Conservation (phyloP, 768 basidiomycete species). For the Boletus rufocinnamomeus region DNA sequence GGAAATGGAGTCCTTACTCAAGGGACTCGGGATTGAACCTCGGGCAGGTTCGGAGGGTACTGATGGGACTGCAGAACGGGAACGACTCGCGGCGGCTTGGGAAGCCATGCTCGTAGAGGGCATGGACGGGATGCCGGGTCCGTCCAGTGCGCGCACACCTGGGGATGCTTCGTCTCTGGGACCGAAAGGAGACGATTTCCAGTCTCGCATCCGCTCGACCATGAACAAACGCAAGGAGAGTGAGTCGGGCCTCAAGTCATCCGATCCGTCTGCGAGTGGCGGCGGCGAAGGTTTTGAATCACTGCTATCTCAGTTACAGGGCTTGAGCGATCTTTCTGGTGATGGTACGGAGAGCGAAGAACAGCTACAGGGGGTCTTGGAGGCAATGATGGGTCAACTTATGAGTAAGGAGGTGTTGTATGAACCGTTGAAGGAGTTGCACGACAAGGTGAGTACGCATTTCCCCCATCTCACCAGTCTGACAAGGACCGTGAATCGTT, state of each 20-base stretch:
- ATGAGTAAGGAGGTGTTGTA: constrained; percentile 55
- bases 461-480: not conserved
- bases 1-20: constrained; percentile 42
- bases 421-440: constrained; percentile 80
- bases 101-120: constrained; percentile 69
- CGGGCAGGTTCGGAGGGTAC: constrained; percentile 18
- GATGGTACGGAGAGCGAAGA: constrained; percentile 44
- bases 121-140: constrained; percentile 42
- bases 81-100: constrained; percentile 61
- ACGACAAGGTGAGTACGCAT: constrained; percentile 26
- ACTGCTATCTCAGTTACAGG: constrained; percentile 49
- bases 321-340: constrained; percentile 37
- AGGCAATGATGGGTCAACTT: constrained; percentile 53
- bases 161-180: constrained; percentile 4
- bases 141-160: constrained; percentile 3
- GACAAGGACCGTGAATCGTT: constrained; percentile 17
- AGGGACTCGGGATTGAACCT: constrained; percentile 14
- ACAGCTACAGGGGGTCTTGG: constrained; percentile 67
- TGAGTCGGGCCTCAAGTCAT: constrained; percentile 44
- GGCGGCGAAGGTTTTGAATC: constrained; percentile 47
- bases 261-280: constrained; percentile 10
- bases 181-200: constrained; percentile 50
- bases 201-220: constrained; percentile 67
- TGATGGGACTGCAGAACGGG: constrained; percentile 27
- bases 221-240: constrained; percentile 74